phyloP scores from a whole-genome alignment of 805 yeast genomes.

The Lachancea cidri region DNA sequence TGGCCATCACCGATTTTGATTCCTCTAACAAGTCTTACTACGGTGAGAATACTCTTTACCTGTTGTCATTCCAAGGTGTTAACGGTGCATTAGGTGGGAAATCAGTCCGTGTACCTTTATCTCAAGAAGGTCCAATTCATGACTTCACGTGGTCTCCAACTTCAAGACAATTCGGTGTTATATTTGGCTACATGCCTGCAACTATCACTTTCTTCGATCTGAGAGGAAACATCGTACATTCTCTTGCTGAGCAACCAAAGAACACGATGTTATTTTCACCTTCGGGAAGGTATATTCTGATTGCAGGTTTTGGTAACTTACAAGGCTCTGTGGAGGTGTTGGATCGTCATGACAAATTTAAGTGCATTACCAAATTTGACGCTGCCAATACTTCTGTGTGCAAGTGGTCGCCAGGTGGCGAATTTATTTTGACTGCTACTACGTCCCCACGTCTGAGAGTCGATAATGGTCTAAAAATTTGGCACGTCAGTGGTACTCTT shows the following conservation, averaged over 20 bases:
- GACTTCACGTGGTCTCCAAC: slow-evolving; percentile 97
- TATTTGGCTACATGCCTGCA: slow-evolving; percentile 97
- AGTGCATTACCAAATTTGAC: slow-evolving; percentile 72
- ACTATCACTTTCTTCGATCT: slow-evolving; percentile 91
- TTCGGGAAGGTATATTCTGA: slow-evolving; percentile 82
- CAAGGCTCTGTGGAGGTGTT: slow-evolving; percentile 95
- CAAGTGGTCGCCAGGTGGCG: slow-evolving; percentile 97
- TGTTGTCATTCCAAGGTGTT: slow-evolving; percentile 45
- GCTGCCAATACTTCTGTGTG: slow-evolving; percentile 96
- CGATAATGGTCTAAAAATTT: slow-evolving; percentile 88
- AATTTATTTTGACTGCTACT: slow-evolving; percentile 89
- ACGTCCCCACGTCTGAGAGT: slow-evolving; percentile 96
- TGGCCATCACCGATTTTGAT: slow-evolving; percentile 95
- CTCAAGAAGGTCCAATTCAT: slow-evolving; percentile 94
- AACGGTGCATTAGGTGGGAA: slow-evolving; percentile 85
- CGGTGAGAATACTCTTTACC: slow-evolving; percentile 90
- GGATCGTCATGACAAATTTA: slow-evolving; percentile 83
- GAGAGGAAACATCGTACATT: slow-evolving; percentile 80
- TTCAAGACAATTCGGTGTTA: slow-evolving; percentile 94
- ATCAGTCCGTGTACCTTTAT: slow-evolving; percentile 80
- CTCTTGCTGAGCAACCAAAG: slow-evolving; percentile 80
- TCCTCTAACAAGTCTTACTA: slow-evolving; percentile 89
- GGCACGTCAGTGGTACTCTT: slow-evolving; percentile 87
- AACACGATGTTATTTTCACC: slow-evolving; percentile 92
- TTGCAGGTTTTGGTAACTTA: slow-evolving; percentile 96